phyloP scores from a whole-genome alignment of 345 rosid genomes.

The Pugionium cornutum region DNA sequence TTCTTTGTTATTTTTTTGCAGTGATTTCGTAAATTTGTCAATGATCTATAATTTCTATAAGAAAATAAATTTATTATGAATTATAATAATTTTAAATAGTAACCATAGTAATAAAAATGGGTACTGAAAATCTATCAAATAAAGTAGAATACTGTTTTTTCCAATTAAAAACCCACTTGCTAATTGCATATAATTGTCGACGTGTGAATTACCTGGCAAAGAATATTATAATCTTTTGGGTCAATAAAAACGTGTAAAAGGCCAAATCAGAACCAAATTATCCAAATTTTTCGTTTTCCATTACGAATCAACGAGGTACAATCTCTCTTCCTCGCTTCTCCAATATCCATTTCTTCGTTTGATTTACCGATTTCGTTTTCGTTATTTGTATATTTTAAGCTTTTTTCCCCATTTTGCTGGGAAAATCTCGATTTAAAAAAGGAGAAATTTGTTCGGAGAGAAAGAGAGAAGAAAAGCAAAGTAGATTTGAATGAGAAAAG shows the following conservation, averaged over 20 bases:
- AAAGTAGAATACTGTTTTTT: not conserved
- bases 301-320: conserved; percentile 35
- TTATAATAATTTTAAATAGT: no score
- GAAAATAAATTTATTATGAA: no score
- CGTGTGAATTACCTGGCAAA: conserved; percentile 40
- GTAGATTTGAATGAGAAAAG: not conserved
- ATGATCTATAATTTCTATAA: no score
- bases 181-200: not conserved
- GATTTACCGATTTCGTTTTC: conserved; percentile 14
- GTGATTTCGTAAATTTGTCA: no score
- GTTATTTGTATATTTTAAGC: not conserved
- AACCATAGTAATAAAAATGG: not conserved
- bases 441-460: not conserved
- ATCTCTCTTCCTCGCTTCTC: conserved; percentile 18
- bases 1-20: no score
- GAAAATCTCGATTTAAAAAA: not conserved
- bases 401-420: not conserved
- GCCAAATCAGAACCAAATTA: conserved; percentile 7
- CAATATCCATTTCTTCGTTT: conserved; percentile 4
- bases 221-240: conserved; percentile 19
- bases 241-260: conserved; percentile 23
- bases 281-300: conserved; percentile 22
- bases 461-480: not conserved
- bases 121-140: not conserved
- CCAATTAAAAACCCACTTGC: conserved; percentile 26